A percentile compares a stretch with the other conserved stretches of the same genome.
phyloP scores from a whole-genome alignment of 164 flowering plant species.

The Vitis cinerea region DNA sequence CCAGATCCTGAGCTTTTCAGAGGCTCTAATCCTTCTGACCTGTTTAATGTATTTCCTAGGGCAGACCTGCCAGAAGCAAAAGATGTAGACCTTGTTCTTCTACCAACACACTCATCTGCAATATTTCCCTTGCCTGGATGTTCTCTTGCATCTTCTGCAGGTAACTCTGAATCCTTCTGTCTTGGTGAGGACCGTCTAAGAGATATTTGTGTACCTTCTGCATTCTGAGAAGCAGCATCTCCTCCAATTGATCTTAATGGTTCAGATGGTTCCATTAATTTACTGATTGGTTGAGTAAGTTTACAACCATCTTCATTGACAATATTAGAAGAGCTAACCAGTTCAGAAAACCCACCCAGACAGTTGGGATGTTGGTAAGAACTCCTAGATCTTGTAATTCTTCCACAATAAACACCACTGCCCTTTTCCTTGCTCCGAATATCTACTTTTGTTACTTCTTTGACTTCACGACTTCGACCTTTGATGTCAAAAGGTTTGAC shows the following conservation, averaged over 20 bases:
- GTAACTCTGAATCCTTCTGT: slow-evolving; percentile 3
- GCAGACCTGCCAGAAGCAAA: slow-evolving; percentile 3
- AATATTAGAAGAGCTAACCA: slow-evolving; percentile 2
- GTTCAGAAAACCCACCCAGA: not conserved
- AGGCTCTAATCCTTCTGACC: slow-evolving; percentile 12
- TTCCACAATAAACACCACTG: slow-evolving; percentile 3
- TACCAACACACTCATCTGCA: slow-evolving; percentile 3
- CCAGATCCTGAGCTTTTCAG: slow-evolving; percentile 14
- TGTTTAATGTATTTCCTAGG: slow-evolving; percentile 8
- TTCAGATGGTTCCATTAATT: slow-evolving; percentile 3
- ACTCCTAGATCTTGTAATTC: slow-evolving; percentile 24
- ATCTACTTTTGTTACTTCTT: slow-evolving; percentile 1
- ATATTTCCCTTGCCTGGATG: slow-evolving; percentile 6
- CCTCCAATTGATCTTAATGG: not conserved
- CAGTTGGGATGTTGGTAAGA: not conserved
- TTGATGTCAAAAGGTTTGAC: not conserved
- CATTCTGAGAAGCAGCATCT: slow-evolving; percentile 1
- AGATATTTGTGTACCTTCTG: not conserved
- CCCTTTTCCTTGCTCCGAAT: slow-evolving; percentile 6
- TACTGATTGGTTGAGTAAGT: not conserved
- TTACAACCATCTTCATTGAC: not conserved
- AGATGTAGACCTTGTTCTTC: not conserved
- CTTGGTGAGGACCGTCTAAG: not conserved
- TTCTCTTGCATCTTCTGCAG: slow-evolving; percentile 1
- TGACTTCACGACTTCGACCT: not conserved